phyloP scores from a whole-genome alignment of 345 rosid species.

The Brassica cretica region DNA sequence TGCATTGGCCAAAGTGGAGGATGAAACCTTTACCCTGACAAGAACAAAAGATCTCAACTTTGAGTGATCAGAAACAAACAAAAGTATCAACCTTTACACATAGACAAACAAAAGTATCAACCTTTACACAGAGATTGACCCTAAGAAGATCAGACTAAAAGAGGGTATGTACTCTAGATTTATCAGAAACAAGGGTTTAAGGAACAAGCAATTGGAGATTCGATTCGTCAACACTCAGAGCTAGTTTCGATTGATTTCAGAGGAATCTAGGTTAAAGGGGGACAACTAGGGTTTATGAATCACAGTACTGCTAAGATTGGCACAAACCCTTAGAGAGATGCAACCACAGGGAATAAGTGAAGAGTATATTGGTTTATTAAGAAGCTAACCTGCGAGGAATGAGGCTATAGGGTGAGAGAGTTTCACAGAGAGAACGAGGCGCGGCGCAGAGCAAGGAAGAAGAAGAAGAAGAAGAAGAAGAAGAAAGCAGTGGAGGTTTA shows the following conservation, averaged over 20 bases:
- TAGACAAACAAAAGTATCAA: not conserved
- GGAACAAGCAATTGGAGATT: not conserved
- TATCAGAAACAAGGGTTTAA: not conserved
- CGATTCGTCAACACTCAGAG: not conserved
- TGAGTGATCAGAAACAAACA: not conserved
- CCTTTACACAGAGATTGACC: not conserved
- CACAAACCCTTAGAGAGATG: not conserved
- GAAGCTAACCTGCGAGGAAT: conserved; percentile 24
- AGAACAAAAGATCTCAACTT: not conserved
- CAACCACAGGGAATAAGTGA: not conserved
- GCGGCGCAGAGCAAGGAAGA: conserved; percentile 25
- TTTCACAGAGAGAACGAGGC: not conserved
- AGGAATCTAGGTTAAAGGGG: not conserved
- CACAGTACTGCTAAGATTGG: not conserved
- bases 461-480: not conserved
- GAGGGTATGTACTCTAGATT: not conserved
- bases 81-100: not conserved
- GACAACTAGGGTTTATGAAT: conserved; percentile 6
- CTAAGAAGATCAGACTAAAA: not conserved
- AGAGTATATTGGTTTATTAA: not conserved
- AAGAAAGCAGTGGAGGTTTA: not conserved
- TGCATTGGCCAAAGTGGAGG: conserved; percentile 9
- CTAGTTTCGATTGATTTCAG: not conserved
- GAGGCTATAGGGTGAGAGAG: not conserved
- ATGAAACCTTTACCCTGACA: conserved; percentile 21